Evolutionary conservation across 345 rosid species (phyloP), one percentile per base, ranked within the genome.

Genomic region (Eutrema japonicum): DNA sequence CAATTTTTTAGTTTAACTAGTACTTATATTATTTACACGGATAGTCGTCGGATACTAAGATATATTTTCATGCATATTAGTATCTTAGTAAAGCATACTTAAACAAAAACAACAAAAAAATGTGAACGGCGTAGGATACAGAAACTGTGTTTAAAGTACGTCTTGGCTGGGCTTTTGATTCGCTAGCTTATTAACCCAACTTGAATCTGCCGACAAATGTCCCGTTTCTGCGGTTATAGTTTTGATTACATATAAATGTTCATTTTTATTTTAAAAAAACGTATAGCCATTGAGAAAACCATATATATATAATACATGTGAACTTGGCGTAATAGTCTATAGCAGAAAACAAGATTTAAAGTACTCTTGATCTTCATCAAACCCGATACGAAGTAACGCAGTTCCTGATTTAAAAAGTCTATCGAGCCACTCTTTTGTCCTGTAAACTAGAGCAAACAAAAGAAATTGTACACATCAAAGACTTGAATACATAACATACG

Each of bases 351-450:
- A 60, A 33, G 73, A 59, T 68, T 37, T 51, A 68, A 75, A 68
- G 40, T 75, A 68, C 14, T 75, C 68, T 51, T 75, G 73, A 35
- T 75, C 73, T 68, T 75, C 32, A 71, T 7, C 6, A 46, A 58
- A 75, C 8, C 78, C 73, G 11, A 61, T 14, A 16, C 53, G 73
- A 60, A 75, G 68, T 1, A 68, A 14, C 68, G 55, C 55, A 3
- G 0, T 26, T 52, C 72, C 66, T 26, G 41, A 8, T 67, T 43
- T 47, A 26, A 60, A 75, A 37, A 67, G 68, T 14, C 0, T 52
- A 36, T 75, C 74, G 69, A 75, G 33, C 78, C 46, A 33, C 48
- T 68, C 78, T 46, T 22, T 68, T 42, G 48, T 26, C 35, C 63
- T 60, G 11, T 33, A 10, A 42, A 68, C 78, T 72, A 51, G 51